phyloP scores from a whole-genome alignment of 768 basidiomycete genomes.

The Cystobasidium ongulense region DNA sequence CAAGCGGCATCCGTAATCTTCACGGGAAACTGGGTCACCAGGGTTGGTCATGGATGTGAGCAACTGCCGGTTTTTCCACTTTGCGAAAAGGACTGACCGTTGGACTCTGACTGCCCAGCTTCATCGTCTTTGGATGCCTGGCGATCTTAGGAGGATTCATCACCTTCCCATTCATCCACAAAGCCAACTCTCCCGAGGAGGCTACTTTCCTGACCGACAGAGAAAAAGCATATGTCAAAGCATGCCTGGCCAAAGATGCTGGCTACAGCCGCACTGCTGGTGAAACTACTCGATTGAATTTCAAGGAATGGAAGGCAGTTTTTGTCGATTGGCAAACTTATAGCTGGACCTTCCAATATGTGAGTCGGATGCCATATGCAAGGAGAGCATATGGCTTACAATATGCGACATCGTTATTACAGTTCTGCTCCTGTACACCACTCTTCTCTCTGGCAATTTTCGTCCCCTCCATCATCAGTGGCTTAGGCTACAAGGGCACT shows the following conservation, averaged over 20 bases:
- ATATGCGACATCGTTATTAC: not conserved
- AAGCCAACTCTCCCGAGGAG: not conserved
- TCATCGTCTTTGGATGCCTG: slow-evolving; percentile 6
- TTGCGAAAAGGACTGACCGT: no score
- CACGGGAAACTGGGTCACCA: not conserved
- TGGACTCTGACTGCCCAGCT: no score
- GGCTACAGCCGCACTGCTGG: not conserved
- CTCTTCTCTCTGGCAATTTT: slow-evolving; percentile 5
- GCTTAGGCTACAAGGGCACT: slow-evolving; percentile 9
- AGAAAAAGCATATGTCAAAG: not conserved
- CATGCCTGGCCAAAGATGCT: not conserved
- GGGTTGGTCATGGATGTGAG: slow-evolving; percentile 10
- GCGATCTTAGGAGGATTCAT: not conserved
- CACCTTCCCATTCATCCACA: slow-evolving; percentile 10
- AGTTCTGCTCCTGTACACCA: slow-evolving; percentile 3
- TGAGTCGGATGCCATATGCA: not conserved
- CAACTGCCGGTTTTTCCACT: no score
- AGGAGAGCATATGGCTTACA: not conserved
- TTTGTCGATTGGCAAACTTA: slow-evolving; percentile 2
- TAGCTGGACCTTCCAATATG: slow-evolving; percentile 2
- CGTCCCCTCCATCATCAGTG: not conserved
- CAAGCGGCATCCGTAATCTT: not conserved
- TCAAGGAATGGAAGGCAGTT: slow-evolving; percentile 6
- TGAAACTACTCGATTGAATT: not conserved
- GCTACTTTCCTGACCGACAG: slow-evolving; percentile 6